Percentiles rank a stretch among this genome's conserved stretches.
Evolutionary conservation across 1,284 basidiomycete species (phyloP).

Genomic region (Ceratobasidium sp.): DNA sequence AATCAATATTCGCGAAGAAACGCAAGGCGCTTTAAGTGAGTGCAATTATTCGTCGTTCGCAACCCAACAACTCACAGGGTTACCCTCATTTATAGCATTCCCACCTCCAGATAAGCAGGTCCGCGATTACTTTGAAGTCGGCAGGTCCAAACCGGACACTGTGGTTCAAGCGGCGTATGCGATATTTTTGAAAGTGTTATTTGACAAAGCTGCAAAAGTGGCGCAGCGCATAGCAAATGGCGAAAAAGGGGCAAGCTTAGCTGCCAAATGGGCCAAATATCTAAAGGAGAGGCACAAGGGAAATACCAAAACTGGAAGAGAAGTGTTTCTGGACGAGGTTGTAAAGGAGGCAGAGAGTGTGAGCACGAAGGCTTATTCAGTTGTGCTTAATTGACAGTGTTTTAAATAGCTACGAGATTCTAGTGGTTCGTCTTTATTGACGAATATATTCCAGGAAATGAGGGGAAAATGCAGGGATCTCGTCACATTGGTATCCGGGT

Average conservation of each 20-base stretch:
- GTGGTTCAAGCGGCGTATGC: neutral
- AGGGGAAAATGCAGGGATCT: neutral
- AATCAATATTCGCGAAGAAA: neutral
- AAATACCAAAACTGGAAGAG: neutral
- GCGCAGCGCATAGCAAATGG: neutral
- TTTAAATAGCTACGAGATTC: neutral
- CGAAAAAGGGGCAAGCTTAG: neutral
- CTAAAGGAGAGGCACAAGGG: neutral
- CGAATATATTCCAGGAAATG: no score
- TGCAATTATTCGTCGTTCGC: neutral
- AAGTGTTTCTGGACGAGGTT: neutral
- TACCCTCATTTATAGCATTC: neutral
- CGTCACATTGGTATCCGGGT: neutral
- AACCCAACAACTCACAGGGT: neutral
- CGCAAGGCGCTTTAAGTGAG: neutral
- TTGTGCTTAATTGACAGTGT: neutral
- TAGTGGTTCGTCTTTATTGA: no score
- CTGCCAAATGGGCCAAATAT: neutral
- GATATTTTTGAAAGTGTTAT: neutral
- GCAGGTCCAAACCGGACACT: neutral
- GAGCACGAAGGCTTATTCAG: neutral
- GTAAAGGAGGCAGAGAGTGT: conserved; percentile 6
- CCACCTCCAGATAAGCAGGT: neutral
- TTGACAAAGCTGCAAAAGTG: neutral
- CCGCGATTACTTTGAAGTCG: neutral